These are phyloP conservation scores for Ophiocordyceps camponoti-rufipedis DNA, from an alignment of 2,329 filamentous ascomycete genomes.

Conservation along the genomic window DNA sequence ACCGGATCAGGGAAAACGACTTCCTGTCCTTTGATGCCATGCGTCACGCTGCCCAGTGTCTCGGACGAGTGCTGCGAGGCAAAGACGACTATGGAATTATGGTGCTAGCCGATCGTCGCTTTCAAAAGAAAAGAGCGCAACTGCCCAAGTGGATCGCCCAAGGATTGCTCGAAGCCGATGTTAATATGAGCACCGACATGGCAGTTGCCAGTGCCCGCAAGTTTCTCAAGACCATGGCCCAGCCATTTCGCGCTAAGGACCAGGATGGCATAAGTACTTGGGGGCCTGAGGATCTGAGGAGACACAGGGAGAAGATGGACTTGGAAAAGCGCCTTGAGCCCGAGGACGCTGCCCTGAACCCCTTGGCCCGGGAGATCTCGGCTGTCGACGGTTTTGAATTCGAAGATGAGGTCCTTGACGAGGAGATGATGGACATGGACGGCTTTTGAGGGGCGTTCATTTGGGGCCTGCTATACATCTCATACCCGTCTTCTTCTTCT, in stretches of 20 bases:
- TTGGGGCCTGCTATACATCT: no score
- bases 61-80: constrained; percentile 82
- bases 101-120: constrained; percentile 87
- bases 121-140: constrained; percentile 78
- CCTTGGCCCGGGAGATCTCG: constrained; percentile 4
- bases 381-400: constrained; percentile 27
- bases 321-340: constrained; percentile 48
- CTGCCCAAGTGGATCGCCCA: constrained; percentile 95
- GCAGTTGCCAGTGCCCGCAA: constrained; percentile 75
- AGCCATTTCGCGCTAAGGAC: constrained; percentile 65
- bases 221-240: constrained; percentile 81
- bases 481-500: no score
- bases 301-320: constrained; percentile 59
- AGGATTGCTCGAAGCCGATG: constrained; percentile 66
- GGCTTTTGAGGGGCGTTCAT: constrained; percentile 8
- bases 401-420: constrained; percentile 32
- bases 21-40: constrained; percentile 98
- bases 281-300: constrained; percentile 62
- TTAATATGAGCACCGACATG: constrained; percentile 90
- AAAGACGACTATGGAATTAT: constrained; percentile 99
- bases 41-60: constrained; percentile 93
- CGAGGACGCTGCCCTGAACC: constrained; percentile 21
- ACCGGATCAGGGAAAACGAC: constrained; percentile 91
- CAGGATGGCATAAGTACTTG: constrained; percentile 90
- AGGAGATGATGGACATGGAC: constrained; percentile 36